These are phyloP conservation scores for Pelargonium cotyledonis DNA, from an alignment of 441 rosid species.

Conservation along the genomic window DNA sequence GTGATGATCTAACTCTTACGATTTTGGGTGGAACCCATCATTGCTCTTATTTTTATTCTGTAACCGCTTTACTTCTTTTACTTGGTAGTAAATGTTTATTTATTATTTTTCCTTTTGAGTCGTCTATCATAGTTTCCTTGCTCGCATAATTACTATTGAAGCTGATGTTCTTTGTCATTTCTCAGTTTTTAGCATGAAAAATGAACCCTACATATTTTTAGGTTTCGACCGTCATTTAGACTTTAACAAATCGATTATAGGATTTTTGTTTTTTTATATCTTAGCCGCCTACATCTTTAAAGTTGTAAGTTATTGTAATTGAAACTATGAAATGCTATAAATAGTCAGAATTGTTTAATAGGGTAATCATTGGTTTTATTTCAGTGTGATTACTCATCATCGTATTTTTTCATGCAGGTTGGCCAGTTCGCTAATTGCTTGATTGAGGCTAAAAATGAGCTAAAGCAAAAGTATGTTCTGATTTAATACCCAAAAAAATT, in stretches of 20 bases:
- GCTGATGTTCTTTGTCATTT: too few species aligned
- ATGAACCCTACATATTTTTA: too few species aligned
- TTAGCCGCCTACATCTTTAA: not conserved
- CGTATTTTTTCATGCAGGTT: slow-evolving; percentile 40
- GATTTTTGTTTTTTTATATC: too few species aligned
- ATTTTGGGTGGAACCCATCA: not conserved
- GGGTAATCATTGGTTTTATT: not conserved
- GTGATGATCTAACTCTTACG: not conserved
- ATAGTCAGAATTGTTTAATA: not conserved
- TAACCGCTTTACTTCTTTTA: too few species aligned
- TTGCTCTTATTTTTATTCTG: not conserved
- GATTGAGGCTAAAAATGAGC: slow-evolving; percentile 64
- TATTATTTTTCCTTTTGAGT: too few species aligned
- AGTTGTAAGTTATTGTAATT: too few species aligned
- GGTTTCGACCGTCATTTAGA: too few species aligned
- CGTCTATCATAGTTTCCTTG: too few species aligned
- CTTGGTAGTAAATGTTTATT: too few species aligned
- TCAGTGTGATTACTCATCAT: not conserved
- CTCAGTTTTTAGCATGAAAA: too few species aligned
- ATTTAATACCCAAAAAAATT: not conserved
- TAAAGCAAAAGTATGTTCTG: slow-evolving; percentile 67
- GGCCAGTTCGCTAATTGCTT: slow-evolving; percentile 78
- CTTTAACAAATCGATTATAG: too few species aligned
- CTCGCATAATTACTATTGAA: too few species aligned
- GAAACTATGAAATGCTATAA: not conserved